Evolutionary conservation across 1,284 basidiomycete genomes (phyloP).

Genomic region (Trametes sp.): DNA sequence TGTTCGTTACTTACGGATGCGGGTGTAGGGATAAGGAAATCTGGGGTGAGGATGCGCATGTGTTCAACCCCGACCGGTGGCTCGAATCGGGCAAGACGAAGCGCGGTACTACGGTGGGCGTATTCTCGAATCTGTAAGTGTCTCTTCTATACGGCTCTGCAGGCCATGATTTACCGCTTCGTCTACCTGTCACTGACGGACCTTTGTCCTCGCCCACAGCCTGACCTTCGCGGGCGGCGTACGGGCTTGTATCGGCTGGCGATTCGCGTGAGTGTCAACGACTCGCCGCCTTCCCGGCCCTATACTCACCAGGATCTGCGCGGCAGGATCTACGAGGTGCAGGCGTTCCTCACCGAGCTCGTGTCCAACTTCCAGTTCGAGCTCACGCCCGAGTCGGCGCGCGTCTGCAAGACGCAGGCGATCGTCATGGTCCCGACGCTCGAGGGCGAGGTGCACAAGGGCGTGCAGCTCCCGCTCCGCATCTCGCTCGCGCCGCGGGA

Average conservation of each 20-base stretch:
- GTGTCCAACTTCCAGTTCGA: slow-evolving; percentile 59
- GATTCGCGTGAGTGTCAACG: slow-evolving; percentile 49
- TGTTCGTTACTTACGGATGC: not conserved
- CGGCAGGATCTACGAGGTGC: slow-evolving; percentile 48
- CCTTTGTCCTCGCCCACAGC: slow-evolving; percentile 17
- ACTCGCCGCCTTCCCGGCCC: not conserved
- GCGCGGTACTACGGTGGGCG: slow-evolving; percentile 45
- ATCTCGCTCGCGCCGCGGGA: slow-evolving; percentile 50
- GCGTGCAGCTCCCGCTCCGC: slow-evolving; percentile 58
- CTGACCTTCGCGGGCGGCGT: slow-evolving; percentile 48
- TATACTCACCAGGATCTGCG: not conserved
- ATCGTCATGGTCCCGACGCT: slow-evolving; percentile 63
- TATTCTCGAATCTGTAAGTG: slow-evolving; percentile 48
- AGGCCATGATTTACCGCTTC: no score
- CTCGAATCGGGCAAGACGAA: slow-evolving; percentile 27
- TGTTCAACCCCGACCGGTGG: slow-evolving; percentile 40
- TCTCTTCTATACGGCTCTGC: not conserved
- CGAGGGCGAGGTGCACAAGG: slow-evolving; percentile 56
- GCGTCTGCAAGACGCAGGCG: slow-evolving; percentile 57
- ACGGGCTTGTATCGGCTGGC: slow-evolving; percentile 58
- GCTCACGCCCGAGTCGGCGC: slow-evolving; percentile 48
- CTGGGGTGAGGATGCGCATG: slow-evolving; percentile 39
- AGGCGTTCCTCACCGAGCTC: slow-evolving; percentile 56
- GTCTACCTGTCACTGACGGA: no score
- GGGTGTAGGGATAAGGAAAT: slow-evolving; percentile 33